Percentiles rank a stretch among this genome's conserved stretches.
phyloP scores from a whole-genome alignment of 2,329 filamentous ascomycete genomes.

The Elsinoe perseae region DNA sequence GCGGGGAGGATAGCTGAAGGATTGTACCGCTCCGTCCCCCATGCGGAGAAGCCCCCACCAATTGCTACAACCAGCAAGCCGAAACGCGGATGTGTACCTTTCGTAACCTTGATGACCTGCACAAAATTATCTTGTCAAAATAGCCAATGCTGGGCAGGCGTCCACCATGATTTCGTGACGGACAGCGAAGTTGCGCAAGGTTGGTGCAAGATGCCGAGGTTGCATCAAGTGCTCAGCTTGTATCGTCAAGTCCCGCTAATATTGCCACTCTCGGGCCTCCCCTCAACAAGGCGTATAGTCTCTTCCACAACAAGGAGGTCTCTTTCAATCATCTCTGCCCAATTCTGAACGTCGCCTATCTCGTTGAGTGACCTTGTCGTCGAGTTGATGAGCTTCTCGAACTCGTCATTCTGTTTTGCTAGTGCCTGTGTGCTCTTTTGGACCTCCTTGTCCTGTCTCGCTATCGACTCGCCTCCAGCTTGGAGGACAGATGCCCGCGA shows the following conservation, averaged over 20 bases:
- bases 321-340: slow-evolving; percentile 67
- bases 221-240: too few relatives aligned
- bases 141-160: too few relatives aligned
- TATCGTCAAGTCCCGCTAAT: slow-evolving; percentile 16
- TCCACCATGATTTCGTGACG: too few relatives aligned
- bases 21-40: background rate
- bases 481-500: slow-evolving; percentile 63
- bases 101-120: slow-evolving; percentile 4
- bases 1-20: background rate
- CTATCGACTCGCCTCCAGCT: slow-evolving; percentile 57
- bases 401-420: slow-evolving; percentile 16
- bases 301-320: slow-evolving; percentile 33
- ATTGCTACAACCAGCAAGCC: background rate
- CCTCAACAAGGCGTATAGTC: slow-evolving; percentile 31
- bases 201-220: background rate
- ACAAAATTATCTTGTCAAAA: too few relatives aligned
- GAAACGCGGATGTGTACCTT: background rate
- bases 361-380: slow-evolving; percentile 63
- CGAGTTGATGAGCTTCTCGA: slow-evolving; percentile 53
- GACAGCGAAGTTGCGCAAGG: too few relatives aligned
- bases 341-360: slow-evolving; percentile 75
- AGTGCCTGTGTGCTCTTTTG: slow-evolving; percentile 45
- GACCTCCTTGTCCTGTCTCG: slow-evolving; percentile 60
- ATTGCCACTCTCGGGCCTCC: slow-evolving; percentile 20
- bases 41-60: background rate